Conservation (phyloP, 2,329 filamentous ascomycete genomes). For the Botrytis paeoniae region DNA sequence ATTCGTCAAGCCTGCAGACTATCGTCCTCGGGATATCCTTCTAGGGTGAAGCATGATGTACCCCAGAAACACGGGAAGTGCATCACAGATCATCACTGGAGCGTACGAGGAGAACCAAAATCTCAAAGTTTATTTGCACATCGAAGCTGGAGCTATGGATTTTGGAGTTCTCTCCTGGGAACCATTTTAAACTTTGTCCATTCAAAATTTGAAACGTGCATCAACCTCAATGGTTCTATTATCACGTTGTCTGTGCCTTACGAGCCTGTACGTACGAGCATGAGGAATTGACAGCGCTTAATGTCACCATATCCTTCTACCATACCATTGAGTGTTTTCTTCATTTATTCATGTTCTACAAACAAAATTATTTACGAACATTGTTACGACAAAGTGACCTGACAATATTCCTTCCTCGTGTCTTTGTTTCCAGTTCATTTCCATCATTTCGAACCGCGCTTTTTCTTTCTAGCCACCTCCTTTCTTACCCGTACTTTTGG, state of each 20-base stretch:
- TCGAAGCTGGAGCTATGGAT: not conserved
- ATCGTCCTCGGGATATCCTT: not conserved
- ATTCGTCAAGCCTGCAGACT: slow-evolving; percentile 8
- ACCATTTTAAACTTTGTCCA: not conserved
- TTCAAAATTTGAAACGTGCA: not conserved
- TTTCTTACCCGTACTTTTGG: not conserved
- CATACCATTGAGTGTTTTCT: not conserved
- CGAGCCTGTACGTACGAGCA: not conserved
- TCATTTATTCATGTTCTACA: not conserved
- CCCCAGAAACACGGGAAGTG: not conserved
- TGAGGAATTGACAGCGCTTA: not conserved
- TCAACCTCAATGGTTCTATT: not conserved
- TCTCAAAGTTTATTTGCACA: too few species aligned
- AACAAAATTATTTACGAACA: not conserved
- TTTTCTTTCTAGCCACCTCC: not conserved
- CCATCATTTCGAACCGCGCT: not conserved
- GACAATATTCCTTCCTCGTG: slow-evolving; percentile 2
- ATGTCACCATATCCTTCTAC: not conserved
- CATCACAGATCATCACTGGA: not conserved
- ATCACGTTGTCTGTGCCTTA: not conserved
- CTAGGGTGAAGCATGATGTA: slow-evolving; percentile 12
- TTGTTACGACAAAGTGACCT: not conserved
- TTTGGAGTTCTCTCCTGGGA: not conserved
- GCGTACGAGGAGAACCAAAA: not conserved
- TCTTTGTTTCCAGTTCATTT: not conserved